Evolutionary conservation across 306 rosid genomes (phyloP).

Genomic region (Castanea mollissima): DNA sequence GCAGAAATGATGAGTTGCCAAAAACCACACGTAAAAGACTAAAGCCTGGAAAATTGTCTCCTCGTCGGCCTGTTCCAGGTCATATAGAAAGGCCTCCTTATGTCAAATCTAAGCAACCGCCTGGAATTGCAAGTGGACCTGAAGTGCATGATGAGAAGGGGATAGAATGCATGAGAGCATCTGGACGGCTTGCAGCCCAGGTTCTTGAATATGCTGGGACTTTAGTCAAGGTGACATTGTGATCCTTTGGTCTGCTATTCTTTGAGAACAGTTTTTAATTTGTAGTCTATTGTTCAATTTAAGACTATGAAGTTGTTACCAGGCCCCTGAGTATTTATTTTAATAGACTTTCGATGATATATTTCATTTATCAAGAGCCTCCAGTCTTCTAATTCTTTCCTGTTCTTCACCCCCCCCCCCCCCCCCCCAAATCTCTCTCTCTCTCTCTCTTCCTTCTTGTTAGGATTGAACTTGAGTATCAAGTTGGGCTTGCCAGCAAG

Average conservation of each 20-base stretch:
- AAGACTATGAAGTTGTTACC: not conserved
- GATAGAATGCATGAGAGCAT: constrained; percentile 86
- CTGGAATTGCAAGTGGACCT: constrained; percentile 75
- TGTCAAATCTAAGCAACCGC: constrained; percentile 55
- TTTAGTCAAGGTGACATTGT: constrained; percentile 70
- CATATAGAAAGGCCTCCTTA: constrained; percentile 71
- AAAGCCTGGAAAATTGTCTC: constrained; percentile 86
- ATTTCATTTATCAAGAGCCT: not conserved
- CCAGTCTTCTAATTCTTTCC: not conserved
- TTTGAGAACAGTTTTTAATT: not conserved
- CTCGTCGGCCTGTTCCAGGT: constrained; percentile 65
- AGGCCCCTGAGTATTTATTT: not conserved
- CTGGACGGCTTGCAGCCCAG: constrained; percentile 93
- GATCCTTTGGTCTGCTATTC: constrained; percentile 6
- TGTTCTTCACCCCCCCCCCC: not conserved
- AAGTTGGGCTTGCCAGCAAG: not conserved
- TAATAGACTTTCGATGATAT: not conserved
- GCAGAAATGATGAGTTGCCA: constrained; percentile 62
- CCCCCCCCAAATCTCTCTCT: not conserved
- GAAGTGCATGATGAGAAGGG: constrained; percentile 85
- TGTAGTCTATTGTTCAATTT: not conserved
- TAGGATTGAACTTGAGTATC: not conserved
- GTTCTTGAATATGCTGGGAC: constrained; percentile 94
- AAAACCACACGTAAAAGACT: constrained; percentile 54
- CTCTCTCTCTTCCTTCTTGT: not conserved